Conservation (phyloP, 148 eudicot genomes). For the Diospyros kaki region DNA sequence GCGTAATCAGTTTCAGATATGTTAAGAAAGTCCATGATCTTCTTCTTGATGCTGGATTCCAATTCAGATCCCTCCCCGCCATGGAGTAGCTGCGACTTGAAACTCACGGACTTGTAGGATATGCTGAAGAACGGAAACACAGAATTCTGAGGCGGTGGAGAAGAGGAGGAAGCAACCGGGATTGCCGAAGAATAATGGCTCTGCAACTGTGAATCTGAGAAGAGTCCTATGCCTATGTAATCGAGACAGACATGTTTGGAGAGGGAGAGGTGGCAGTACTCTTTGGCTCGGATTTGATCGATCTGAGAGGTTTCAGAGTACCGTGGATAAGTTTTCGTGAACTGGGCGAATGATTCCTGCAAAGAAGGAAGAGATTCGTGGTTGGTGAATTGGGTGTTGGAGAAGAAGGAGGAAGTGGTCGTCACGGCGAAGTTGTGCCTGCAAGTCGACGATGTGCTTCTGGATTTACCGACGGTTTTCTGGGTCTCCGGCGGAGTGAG, state of each 20-base stretch:
- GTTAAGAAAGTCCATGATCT: constrained; percentile 64
- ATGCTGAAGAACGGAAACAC: constrained; percentile 61
- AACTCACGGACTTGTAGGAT: constrained; percentile 54
- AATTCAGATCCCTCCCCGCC: constrained; percentile 55
- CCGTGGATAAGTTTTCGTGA: constrained; percentile 61
- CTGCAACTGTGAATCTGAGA: constrained; percentile 73
- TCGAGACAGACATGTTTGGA: constrained; percentile 80
- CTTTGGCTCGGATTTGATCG: constrained; percentile 60
- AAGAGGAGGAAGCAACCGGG: constrained; percentile 39
- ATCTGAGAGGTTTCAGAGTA: constrained; percentile 48
- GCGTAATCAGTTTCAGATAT: constrained; percentile 63
- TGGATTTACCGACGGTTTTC: constrained; percentile 24
- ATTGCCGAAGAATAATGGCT: constrained; percentile 25
- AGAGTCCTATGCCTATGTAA: constrained; percentile 83
- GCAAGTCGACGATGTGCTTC: constrained; percentile 46
- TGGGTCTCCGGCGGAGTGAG: constrained; percentile 30
- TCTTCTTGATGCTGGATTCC: constrained; percentile 56
- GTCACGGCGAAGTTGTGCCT: constrained; percentile 44
- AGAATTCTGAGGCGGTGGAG: constrained; percentile 35
- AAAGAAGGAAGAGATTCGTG: constrained; percentile 73
- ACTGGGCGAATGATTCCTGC: constrained; percentile 60
- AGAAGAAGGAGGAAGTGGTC: constrained; percentile 62
- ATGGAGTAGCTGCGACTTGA: constrained; percentile 53
- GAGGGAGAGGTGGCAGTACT: constrained; percentile 60
- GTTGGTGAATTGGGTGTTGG: constrained; percentile 62